phyloP scores from a whole-genome alignment of 352 stramenopile species.

The Salisapilia sapeloensis region DNA sequence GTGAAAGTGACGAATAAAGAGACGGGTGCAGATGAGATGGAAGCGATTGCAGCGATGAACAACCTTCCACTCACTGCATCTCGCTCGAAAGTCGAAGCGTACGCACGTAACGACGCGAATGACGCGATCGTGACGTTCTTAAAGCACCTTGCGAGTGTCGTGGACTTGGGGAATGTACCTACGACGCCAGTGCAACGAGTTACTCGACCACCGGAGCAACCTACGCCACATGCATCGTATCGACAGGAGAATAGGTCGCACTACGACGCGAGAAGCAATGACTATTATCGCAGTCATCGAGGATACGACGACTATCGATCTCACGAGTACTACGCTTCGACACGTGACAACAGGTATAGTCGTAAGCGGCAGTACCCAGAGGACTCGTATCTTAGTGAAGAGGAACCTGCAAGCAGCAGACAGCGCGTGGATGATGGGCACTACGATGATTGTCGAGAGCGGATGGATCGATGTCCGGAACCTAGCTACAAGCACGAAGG shows the following conservation, averaged over 20 bases:
- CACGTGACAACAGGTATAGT: no score
- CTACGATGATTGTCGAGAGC: neutral
- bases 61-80: slow-evolving; percentile 14
- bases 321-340: no score
- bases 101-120: slow-evolving; percentile 17
- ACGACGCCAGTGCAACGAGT: neutral
- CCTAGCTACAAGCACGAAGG: neutral
- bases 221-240: no score
- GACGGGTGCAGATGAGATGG: slow-evolving; percentile 7
- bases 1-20: slow-evolving; percentile 13
- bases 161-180: neutral
- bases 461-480: slow-evolving; percentile 5
- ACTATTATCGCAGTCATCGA: neutral
- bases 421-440: neutral
- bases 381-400: neutral
- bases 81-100: slow-evolving; percentile 7
- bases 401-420: slow-evolving; percentile 1
- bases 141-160: slow-evolving; percentile 7
- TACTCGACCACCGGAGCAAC: no score
- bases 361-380: neutral
- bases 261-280: slow-evolving; percentile 5
- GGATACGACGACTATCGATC: neutral
- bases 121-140: slow-evolving; percentile 25
- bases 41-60: slow-evolving; percentile 18
- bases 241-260: slow-evolving; percentile 2